These are phyloP conservation scores for Alternaria atra DNA, from an alignment of 2,329 filamentous ascomycete genomes.

Conservation along the genomic window DNA sequence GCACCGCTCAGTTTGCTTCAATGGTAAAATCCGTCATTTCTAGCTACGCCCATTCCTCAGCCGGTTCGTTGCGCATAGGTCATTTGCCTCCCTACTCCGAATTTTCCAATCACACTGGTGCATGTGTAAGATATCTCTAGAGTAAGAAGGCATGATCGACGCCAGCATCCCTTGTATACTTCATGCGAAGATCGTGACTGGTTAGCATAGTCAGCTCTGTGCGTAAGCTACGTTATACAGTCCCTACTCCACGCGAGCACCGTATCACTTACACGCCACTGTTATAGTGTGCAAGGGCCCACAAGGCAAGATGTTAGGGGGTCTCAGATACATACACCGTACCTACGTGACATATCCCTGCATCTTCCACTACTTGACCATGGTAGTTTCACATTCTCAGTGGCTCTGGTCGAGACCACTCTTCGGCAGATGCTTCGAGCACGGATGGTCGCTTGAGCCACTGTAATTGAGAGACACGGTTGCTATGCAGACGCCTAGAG, in stretches of 20 bases:
- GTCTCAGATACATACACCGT: slow-evolving; percentile 10
- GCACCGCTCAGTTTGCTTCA: not conserved
- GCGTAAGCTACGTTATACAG: slow-evolving; percentile 1
- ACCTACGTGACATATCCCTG: slow-evolving; percentile 6
- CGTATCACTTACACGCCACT: not conserved
- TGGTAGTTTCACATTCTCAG: slow-evolving; percentile 5
- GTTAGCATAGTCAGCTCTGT: slow-evolving; percentile 14
- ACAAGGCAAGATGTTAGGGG: not conserved
- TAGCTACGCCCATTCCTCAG: not conserved
- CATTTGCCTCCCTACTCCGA: not conserved
- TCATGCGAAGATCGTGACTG: slow-evolving; percentile 2
- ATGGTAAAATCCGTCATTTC: not conserved
- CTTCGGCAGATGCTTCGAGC: slow-evolving; percentile 5
- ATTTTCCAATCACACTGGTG: not conserved
- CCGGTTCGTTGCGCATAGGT: not conserved
- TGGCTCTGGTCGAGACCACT: slow-evolving; percentile 3
- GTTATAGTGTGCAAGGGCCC: not conserved
- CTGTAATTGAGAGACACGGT: not conserved
- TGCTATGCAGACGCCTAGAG: not conserved
- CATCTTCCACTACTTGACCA: not conserved
- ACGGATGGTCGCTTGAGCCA: not conserved
- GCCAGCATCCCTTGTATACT: slow-evolving; percentile 2
- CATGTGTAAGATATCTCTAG: not conserved
- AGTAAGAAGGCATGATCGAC: slow-evolving; percentile 12
- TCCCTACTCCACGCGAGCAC: not conserved